Base-by-base conservation (phyloP, 805 yeast species). In the Wickerhamomyces mucosus region DNA sequence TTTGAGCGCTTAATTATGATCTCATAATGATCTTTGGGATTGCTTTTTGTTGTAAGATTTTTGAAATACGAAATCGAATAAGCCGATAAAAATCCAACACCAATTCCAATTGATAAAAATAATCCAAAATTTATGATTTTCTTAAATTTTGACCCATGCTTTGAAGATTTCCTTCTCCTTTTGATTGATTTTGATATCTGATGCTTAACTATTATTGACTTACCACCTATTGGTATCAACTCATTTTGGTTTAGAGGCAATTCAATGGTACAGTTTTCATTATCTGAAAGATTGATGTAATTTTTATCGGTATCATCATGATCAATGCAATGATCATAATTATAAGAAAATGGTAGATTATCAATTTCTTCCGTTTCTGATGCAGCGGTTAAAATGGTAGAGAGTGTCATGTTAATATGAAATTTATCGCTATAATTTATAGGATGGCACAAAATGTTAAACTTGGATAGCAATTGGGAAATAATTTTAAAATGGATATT, bases 31-130 rank as follows among this genome's bases (percentile, higher is more conserved):
- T 9, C 13, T 22, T 8, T 15, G 13, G 13, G 13, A 15, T 7
- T 9, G 26, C 8, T 22, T 22, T 22, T n/a, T n/a, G n/a, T n/a
- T n/a, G n/a, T n/a, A n/a, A n/a, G n/a, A n/a, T n/a, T n/a, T n/a
- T 28, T 31, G 26, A 29, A 23, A 26, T 34, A 38, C 3, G 40
- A 20, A 0, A 42, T 15, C 5, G 45, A 18, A 4, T 36, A 13
- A 3, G 47, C 51, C 5, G 50, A 29, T 1, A 49, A 33, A 10
- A 47, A 24, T 4, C 54, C 54, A 24, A 47, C 41, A 1, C 54
- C 52, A 31, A 47, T 31, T 0, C 52, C 54, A 12, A 49, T 19
- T n/a, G n/a, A n/a, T n/a, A n/a, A n/a, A n/a, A n/a, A n/a, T n/a
- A n/a, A n/a, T n/a, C n/a, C n/a, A n/a, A n/a, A n/a, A n/a, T n/a